Conservation (phyloP, 768 basidiomycete genomes). For the Podaxis pistillaris region DNA sequence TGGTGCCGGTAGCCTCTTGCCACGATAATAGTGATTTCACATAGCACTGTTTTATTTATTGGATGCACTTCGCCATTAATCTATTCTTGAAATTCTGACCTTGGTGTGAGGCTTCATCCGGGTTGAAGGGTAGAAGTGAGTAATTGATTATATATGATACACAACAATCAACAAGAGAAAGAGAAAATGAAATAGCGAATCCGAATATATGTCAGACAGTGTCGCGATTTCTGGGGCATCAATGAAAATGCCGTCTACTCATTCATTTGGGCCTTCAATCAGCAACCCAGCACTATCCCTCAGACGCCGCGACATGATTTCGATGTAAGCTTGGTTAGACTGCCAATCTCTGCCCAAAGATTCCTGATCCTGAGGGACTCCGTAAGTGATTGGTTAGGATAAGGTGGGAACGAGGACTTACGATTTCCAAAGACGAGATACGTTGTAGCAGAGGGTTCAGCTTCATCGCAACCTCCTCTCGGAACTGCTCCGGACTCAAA, state of each 20-base stretch:
- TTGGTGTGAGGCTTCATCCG: neutral
- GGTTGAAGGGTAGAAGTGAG: neutral
- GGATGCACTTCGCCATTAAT: neutral
- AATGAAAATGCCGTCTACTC: neutral
- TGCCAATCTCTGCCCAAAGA: conserved; percentile 53
- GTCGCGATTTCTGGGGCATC: neutral
- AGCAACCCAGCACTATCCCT: conserved; percentile 58
- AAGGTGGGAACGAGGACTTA: conserved; percentile 16
- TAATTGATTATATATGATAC: conserved; percentile 2
- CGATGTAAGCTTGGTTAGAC: conserved; percentile 67
- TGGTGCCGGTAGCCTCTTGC: conserved; percentile 80
- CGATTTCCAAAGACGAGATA: conserved; percentile 47
- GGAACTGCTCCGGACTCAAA: conserved; percentile 58
- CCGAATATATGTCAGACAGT: neutral
- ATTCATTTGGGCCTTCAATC: neutral
- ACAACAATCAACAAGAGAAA: conserved; percentile 1
- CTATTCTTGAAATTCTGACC: neutral
- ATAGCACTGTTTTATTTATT: conserved; percentile 12
- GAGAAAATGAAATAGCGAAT: neutral
- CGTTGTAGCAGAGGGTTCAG: conserved; percentile 55
- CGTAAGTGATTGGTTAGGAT: conserved; percentile 9
- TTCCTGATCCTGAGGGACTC: conserved; percentile 35
- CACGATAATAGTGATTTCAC: conserved; percentile 47
- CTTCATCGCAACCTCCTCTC: conserved; percentile 51
- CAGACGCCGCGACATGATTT: conserved; percentile 72